These are phyloP conservation scores for Leccinum subgranulosum DNA, from an alignment of 768 basidiomycete genomes.

Conservation along the genomic window DNA sequence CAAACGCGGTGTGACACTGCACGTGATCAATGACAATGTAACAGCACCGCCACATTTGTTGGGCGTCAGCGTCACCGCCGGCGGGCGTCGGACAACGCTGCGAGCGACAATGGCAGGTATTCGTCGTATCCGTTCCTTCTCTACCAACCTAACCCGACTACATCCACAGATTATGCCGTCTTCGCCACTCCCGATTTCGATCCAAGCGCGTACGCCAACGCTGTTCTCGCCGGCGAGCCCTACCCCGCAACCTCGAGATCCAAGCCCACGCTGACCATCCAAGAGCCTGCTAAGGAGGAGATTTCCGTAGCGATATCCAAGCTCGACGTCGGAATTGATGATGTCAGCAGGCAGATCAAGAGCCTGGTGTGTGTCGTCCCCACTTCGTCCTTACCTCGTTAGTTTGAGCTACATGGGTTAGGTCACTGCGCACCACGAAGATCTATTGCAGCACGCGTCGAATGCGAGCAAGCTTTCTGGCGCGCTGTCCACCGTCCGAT, in stretches of 20 bases:
- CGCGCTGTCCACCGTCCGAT: constrained; percentile 62
- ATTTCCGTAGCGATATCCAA: constrained; percentile 87
- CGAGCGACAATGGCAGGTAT: constrained; percentile 18
- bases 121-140: neutral
- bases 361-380: constrained; percentile 54
- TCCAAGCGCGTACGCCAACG: constrained; percentile 87
- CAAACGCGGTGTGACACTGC: constrained; percentile 29
- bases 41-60: constrained; percentile 18
- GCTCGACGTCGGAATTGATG: constrained; percentile 84
- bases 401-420: constrained; percentile 26
- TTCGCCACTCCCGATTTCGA: constrained; percentile 79
- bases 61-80: neutral
- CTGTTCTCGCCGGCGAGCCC: constrained; percentile 78
- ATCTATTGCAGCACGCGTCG: constrained; percentile 78
- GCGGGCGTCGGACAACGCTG: neutral
- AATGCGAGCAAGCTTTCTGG: constrained; percentile 68
- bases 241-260: constrained; percentile 50
- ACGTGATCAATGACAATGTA: constrained; percentile 21
- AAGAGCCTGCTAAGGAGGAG: constrained; percentile 75
- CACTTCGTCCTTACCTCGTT: neutral
- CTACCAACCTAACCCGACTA: neutral
- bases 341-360: constrained; percentile 88
- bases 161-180: constrained; percentile 61
- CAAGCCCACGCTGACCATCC: constrained; percentile 25
- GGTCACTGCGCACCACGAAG: constrained; percentile 83